phyloP scores from a whole-genome alignment of 441 rosid species.

The Hura crepitans region DNA sequence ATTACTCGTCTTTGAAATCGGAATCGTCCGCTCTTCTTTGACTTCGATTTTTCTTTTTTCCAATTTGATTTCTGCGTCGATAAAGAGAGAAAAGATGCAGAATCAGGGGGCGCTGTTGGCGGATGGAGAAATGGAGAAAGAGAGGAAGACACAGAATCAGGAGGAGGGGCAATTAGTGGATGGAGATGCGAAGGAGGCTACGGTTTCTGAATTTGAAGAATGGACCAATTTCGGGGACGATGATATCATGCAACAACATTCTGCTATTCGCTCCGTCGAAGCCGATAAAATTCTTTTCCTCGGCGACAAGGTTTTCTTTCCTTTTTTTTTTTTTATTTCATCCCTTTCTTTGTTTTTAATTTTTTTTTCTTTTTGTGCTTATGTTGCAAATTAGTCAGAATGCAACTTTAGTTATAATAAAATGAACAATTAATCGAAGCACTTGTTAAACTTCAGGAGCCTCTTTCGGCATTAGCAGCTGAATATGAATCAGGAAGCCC shows the following conservation, averaged over 20 bases:
- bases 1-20: too few relatives aligned
- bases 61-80: background rate
- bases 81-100: conserved; percentile 36
- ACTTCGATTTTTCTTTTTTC: background rate
- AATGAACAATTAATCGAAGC: background rate
- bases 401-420: background rate
- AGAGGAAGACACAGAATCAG: too few relatives aligned
- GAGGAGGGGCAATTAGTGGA: conserved; percentile 34
- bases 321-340: too few relatives aligned
- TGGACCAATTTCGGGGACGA: conserved; percentile 45
- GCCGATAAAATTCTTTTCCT: conserved; percentile 57
- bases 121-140: conserved; percentile 29
- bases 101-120: conserved; percentile 36
- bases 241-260: conserved; percentile 48
- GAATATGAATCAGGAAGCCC: conserved; percentile 80
- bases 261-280: conserved; percentile 46
- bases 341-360: too few relatives aligned
- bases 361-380: background rate
- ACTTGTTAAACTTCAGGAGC: conserved; percentile 46
- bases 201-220: conserved; percentile 32
- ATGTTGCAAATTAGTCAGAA: background rate
- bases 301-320: conserved; percentile 51
- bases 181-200: conserved; percentile 16
- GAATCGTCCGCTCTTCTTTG: background rate
- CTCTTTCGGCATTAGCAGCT: conserved; percentile 59